Base-by-base conservation (phyloP, 2,329 filamentous ascomycete genomes). In the Ophiostoma novo-ulmi region DNA sequence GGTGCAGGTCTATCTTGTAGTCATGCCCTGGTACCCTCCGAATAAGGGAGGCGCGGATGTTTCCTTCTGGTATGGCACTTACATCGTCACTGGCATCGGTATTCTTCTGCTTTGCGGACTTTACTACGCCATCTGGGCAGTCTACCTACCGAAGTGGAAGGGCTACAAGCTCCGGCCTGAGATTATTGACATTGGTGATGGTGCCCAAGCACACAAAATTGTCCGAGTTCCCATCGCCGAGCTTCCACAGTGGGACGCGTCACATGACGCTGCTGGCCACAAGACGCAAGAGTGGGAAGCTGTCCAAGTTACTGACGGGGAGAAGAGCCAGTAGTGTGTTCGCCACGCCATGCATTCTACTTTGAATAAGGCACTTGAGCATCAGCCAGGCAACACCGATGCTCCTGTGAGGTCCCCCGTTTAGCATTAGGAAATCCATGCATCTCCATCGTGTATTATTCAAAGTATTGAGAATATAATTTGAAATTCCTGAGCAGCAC, bases 11-110 rank as follows among this genome's bases (percentile, higher is more conserved):
- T 91, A 87, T 71, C 79, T 91, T 64, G 79, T 92, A 1, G 82
- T 88, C 20, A 90, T 91, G 83, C 89, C 90, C 0, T 92, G 89
- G 90, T 89, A 88, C 74, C 90, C 89, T 1, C 90, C 90, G 0
- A 80, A 82, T 0, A 83, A 81, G 0, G 89, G 89, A 44, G 86
- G 84, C 0, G 89, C 89, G 0, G 86, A 89, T 70, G 89, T 91
- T 1, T 89, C 85, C 69, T 92, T 93, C 78, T 92, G 87, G 86
- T 93, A 92, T 73, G 89, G 83, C 1, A 91, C 89, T 0, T 91
- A 92, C 74, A 84, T 85, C 26, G 85, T 88, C 0, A 84, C 87
- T 0, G 89, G 89, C 0, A 83, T 92, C 71, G 88, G 78, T 81
- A 86, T 85, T 39, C 41, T 65, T 20, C 4, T 22, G 17, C 38